Evolutionary conservation across 2,329 filamentous ascomycete genomes (phyloP).

Genomic region (Beauveria brongniartii): DNA sequence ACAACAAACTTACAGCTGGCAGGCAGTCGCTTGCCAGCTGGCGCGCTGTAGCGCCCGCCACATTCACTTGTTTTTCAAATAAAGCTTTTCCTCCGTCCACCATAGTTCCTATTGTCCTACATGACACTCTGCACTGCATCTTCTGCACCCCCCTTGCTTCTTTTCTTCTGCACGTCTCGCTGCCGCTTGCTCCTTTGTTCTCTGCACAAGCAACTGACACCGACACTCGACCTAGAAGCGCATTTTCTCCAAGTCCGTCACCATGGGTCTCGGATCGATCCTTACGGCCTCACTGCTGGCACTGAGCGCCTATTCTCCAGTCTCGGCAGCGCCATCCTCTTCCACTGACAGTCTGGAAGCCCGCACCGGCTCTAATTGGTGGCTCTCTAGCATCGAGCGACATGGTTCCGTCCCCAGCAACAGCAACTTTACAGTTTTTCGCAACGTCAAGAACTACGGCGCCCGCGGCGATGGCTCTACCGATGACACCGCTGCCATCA

Average conservation of each 20-base stretch:
- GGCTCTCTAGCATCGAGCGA: constrained; percentile 62
- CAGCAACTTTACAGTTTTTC: constrained; percentile 60
- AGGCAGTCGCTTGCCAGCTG: neutral
- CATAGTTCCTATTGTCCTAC: constrained; percentile 6
- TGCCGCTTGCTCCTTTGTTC: neutral
- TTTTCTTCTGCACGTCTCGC: neutral
- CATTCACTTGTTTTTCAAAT: constrained; percentile 4
- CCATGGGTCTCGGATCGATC: constrained; percentile 11
- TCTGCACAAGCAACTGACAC: neutral
- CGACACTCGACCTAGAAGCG: neutral
- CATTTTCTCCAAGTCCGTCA: neutral
- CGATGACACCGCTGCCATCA: constrained; percentile 87
- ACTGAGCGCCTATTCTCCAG: constrained; percentile 8
- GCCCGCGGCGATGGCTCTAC: constrained; percentile 59
- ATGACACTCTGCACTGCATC: neutral
- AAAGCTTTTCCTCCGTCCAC: neutral
- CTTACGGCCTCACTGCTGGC: constrained; percentile 12
- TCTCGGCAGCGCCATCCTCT: constrained; percentile 10
- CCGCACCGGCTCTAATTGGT: constrained; percentile 48
- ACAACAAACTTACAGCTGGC: neutral
- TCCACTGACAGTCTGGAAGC: constrained; percentile 8
- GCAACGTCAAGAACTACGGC: constrained; percentile 70
- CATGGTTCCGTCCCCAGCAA: constrained; percentile 55
- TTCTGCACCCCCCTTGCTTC: neutral
- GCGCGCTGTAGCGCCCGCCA: neutral